Evolutionary conservation across 2,329 filamentous ascomycete genomes (phyloP).

Genomic region (Cercospora sp.): DNA sequence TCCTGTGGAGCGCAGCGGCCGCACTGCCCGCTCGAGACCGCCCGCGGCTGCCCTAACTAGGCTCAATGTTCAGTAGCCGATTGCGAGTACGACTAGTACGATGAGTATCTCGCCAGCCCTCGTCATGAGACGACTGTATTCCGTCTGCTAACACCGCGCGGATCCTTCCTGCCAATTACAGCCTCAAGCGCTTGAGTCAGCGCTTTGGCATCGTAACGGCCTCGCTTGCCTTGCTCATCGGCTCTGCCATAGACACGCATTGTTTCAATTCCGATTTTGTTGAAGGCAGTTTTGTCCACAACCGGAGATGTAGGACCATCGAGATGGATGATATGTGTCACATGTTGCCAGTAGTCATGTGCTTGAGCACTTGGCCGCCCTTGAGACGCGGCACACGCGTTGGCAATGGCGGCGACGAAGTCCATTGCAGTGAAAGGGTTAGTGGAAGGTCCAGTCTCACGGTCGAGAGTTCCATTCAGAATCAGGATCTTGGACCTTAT

Average conservation of each 20-base stretch:
- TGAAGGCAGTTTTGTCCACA: constrained; percentile 67
- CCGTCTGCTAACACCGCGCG: constrained; percentile 53
- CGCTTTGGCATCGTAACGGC: constrained; percentile 74
- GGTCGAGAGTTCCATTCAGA: constrained; percentile 78
- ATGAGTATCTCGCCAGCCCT: background rate
- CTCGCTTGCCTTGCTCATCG: constrained; percentile 54
- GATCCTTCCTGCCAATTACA: constrained; percentile 68
- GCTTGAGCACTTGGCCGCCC: constrained; percentile 37
- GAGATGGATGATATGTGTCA: constrained; percentile 81
- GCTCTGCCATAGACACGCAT: constrained; percentile 74
- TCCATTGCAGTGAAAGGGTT: constrained; percentile 71
- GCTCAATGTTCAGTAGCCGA: background rate
- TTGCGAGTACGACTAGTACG: background rate
- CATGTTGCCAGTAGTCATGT: constrained; percentile 64
- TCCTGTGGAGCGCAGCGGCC: constrained; percentile 21
- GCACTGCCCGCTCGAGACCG: background rate
- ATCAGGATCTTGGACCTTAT: constrained; percentile 75
- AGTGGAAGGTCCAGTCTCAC: constrained; percentile 74
- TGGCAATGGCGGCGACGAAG: constrained; percentile 77
- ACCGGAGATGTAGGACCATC: constrained; percentile 68
- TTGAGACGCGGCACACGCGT: constrained; percentile 70
- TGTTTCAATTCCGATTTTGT: constrained; percentile 70
- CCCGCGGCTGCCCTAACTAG: background rate
- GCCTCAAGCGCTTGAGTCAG: constrained; percentile 74
- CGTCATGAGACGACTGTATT: constrained; percentile 55